These are phyloP conservation scores for Boletus barrowsii DNA, from an alignment of 768 basidiomycete genomes.

Conservation along the genomic window DNA sequence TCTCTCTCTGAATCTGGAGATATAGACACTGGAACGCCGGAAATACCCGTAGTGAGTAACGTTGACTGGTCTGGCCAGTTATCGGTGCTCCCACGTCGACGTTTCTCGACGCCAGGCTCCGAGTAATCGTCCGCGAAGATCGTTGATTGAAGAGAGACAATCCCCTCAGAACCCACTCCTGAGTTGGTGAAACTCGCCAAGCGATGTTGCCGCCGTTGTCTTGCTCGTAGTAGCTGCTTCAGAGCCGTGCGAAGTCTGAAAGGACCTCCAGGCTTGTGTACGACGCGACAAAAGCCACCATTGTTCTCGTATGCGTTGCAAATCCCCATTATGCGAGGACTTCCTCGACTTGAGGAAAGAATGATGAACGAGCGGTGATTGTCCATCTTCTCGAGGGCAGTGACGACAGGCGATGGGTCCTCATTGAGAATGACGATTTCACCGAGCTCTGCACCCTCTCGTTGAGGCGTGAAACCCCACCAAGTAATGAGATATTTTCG, in stretches of 20 bases:
- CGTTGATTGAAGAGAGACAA: slow-evolving; percentile 25
- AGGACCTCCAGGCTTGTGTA: slow-evolving; percentile 90
- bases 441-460: slow-evolving; percentile 44
- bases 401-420: slow-evolving; percentile 54
- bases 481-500: slow-evolving; percentile 65
- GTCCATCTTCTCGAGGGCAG: slow-evolving; percentile 57
- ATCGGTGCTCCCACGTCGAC: slow-evolving; percentile 34
- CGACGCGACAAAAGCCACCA: slow-evolving; percentile 84
- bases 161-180: slow-evolving; percentile 24
- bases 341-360: slow-evolving; percentile 68
- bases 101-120: slow-evolving; percentile 18
- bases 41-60: slow-evolving; percentile 3
- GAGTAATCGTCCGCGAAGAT: slow-evolving; percentile 27
- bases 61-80: slow-evolving; percentile 22
- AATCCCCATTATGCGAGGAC: slow-evolving; percentile 56
- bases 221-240: slow-evolving; percentile 40
- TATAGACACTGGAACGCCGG: slow-evolving; percentile 15
- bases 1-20: slow-evolving; percentile 33
- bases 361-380: slow-evolving; percentile 68
- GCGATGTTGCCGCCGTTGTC: slow-evolving; percentile 31
- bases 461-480: slow-evolving; percentile 66
- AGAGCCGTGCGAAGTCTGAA: slow-evolving; percentile 64
- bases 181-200: slow-evolving; percentile 16
- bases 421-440: slow-evolving; percentile 85
- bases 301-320: slow-evolving; percentile 71